Evolutionary conservation across 345 rosid species (phyloP).

Genomic region (Eucalyptus sideroxylon): DNA sequence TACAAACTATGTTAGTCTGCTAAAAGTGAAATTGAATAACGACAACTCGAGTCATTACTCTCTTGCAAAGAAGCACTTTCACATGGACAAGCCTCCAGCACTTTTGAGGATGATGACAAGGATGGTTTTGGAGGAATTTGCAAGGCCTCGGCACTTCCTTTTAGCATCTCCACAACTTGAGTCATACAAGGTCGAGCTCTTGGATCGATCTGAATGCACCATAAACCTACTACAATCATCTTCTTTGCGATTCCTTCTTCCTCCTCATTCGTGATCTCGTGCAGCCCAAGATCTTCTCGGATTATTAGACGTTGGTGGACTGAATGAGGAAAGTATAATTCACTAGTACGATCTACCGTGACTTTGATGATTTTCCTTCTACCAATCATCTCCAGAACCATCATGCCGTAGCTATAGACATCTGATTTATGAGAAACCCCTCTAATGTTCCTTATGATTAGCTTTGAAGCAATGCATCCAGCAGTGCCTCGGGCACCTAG

Average conservation of each 20-base stretch:
- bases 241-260: not conserved
- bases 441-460: conserved; percentile 12
- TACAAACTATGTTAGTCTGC: too few species aligned
- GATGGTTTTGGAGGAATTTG: not conserved
- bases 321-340: not conserved
- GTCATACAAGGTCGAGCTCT: not conserved
- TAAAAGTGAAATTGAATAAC: not conserved
- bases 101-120: not conserved
- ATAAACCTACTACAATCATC: not conserved
- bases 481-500: too few species aligned
- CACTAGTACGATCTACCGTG: not conserved
- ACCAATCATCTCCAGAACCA: not conserved
- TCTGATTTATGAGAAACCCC: conserved; percentile 21
- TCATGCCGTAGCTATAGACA: conserved; percentile 20
- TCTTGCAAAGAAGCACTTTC: too few species aligned
- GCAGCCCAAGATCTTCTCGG: not conserved
- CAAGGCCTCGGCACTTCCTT: not conserved
- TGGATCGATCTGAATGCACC: not conserved
- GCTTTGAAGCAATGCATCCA: conserved; percentile 11
- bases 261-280: not conserved
- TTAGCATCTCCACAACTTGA: not conserved
- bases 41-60: too few species aligned
- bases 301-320: not conserved
- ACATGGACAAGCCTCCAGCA: too few species aligned
- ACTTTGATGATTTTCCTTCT: not conserved